A percentile compares a stretch with the other conserved stretches of the same genome.
phyloP scores from a whole-genome alignment of 129 eudicot species.

The Centaurea solstitialis region DNA sequence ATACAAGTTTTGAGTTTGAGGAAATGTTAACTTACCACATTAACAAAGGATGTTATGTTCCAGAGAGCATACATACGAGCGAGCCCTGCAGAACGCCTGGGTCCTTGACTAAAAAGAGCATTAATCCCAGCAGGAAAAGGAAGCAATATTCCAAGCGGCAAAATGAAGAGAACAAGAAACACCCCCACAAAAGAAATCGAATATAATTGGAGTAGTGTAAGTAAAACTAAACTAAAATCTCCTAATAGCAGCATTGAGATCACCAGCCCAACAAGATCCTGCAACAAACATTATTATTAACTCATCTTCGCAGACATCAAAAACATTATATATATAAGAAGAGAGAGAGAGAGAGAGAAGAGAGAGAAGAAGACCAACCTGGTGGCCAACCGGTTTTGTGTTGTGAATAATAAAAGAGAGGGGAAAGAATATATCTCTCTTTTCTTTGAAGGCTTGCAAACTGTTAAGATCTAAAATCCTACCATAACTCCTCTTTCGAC shows the following conservation, averaged over 20 bases:
- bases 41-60: constrained; percentile 72
- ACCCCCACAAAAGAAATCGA: constrained; percentile 67
- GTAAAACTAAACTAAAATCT: constrained; percentile 79
- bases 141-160: constrained; percentile 73
- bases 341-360: background rate
- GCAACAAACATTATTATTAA: constrained; percentile 31
- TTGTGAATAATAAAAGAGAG: constrained; percentile 85
- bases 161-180: constrained; percentile 61
- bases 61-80: constrained; percentile 81
- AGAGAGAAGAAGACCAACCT: constrained; percentile 45
- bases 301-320: constrained; percentile 3
- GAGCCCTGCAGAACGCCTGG: constrained; percentile 77
- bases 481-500: constrained; percentile 54
- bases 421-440: constrained; percentile 69
- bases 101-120: constrained; percentile 87
- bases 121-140: constrained; percentile 78
- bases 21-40: constrained; percentile 51
- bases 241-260: constrained; percentile 75
- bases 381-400: constrained; percentile 95
- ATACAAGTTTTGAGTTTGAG: background rate
- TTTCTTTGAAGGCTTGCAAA: constrained; percentile 72
- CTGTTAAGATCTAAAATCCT: constrained; percentile 62
- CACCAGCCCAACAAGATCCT: constrained; percentile 89
- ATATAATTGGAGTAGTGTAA: constrained; percentile 75
- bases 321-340: background rate